Base-by-base conservation (phyloP, 2,329 filamentous ascomycete genomes). In the Pyrenophora graminea region DNA sequence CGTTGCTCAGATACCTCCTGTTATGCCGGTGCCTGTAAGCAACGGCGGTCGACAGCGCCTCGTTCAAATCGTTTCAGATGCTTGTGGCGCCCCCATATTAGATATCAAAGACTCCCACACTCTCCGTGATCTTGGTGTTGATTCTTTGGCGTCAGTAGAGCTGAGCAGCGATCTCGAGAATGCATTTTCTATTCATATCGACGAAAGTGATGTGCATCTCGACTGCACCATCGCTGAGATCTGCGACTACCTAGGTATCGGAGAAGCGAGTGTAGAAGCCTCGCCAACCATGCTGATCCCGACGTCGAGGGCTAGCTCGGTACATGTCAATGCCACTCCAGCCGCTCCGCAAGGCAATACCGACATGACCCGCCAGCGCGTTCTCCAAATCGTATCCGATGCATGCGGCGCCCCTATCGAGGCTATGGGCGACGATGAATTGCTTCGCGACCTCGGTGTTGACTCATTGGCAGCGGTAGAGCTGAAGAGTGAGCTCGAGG, bases 91-190 rank as follows among this genome's bases (percentile, higher is more conserved):
- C 18, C 31, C 40, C 2, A 10, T 32, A 12, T 34, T 30, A 3
- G 40, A 43, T n/a, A 43, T 43, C 31, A 43, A 43, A 33, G 19
- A 43, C n/a, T 34, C 31, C 3, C 30, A 43, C 18, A 43, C 40
- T 19, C 40, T 43, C 17, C 40, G 40, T 5, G 56, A 61, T 45
- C 25, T 61, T 10, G 58, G 58, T 9, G 38, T 56, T 15, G 58
- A 61, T 25, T 61, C 58, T 1, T 39, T 61, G 15, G 41, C 51
- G 3, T 43, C 40, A 10, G 40, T 43, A 10, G 40, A 43, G 18
- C 19, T 43, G 27, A 43, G 40, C 13, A 43, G 40, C 25, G 40
- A 43, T n/a, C 40, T 43, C 18, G 40, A 43, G 18, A 43, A 34
- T 17, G 40, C 40, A 6, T 43, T 43, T 34, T 43, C 40, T 13